These are phyloP conservation scores for Leccinum ochraceum DNA, from an alignment of 768 basidiomycete species.

Conservation along the genomic window DNA sequence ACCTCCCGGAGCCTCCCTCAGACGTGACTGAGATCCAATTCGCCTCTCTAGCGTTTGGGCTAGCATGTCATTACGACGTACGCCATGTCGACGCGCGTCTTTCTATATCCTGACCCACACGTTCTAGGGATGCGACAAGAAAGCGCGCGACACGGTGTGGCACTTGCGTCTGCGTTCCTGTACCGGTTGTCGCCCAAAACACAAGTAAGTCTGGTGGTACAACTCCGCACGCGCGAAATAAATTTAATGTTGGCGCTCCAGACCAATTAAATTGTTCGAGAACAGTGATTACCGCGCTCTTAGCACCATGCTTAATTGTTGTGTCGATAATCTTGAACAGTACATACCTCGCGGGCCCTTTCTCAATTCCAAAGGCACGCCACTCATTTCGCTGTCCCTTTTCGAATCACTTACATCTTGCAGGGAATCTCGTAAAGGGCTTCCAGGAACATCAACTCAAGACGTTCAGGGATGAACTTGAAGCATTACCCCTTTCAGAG, in stretches of 20 bases:
- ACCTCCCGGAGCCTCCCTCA: conserved; percentile 46
- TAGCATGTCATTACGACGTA: conserved; percentile 42
- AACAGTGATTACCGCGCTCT: conserved; percentile 8
- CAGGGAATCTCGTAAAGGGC: conserved; percentile 23
- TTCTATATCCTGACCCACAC: conserved; percentile 1
- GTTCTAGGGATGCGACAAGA: conserved; percentile 25
- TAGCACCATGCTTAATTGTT: conserved; percentile 11
- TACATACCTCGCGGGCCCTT: conserved; percentile 32
- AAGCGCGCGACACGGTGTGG: conserved; percentile 32
- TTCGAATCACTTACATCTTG: conserved; percentile 7
- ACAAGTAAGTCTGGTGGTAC: conserved; percentile 21
- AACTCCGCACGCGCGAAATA: not conserved
- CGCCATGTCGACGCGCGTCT: not conserved
- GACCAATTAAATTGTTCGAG: conserved; percentile 22
- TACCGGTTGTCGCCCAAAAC: conserved; percentile 25
- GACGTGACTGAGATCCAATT: conserved; percentile 52
- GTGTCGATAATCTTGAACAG: conserved; percentile 14
- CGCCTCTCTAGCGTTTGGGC: conserved; percentile 49
- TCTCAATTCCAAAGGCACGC: conserved; percentile 25
- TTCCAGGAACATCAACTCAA: conserved; percentile 23
- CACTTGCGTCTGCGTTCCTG: conserved; percentile 36
- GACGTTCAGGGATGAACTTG: conserved; percentile 17
- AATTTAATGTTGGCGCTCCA: not conserved
- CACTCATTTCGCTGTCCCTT: not conserved
- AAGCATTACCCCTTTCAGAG: conserved; percentile 12